Conservation (phyloP, 1,139 yeast genomes). For the Blastobotrys serpentis region DNA sequence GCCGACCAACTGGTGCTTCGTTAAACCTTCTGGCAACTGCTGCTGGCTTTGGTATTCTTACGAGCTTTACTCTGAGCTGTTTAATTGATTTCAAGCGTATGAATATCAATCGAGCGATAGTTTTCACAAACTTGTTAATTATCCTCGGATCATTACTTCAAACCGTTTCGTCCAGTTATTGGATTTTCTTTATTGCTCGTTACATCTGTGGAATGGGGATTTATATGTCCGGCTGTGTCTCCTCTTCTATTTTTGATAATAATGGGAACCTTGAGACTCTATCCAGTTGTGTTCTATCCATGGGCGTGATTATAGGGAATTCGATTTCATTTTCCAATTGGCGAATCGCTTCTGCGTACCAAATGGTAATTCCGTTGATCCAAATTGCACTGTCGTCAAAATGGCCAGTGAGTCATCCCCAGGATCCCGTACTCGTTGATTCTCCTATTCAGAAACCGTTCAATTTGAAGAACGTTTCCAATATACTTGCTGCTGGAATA, state of each 20-base stretch:
- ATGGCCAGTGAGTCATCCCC: neutral
- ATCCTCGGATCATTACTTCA: conserved; percentile 12
- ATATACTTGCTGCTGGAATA: neutral
- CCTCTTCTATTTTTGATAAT: conserved; percentile 5
- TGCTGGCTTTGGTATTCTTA: conserved; percentile 10
- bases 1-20: conserved; percentile 1
- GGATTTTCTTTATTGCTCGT: conserved; percentile 10
- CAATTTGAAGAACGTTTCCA: neutral
- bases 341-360: conserved; percentile 14
- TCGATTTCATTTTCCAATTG: conserved; percentile 2
- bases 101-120: neutral
- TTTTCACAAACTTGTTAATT: conserved; percentile 1
- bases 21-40: conserved; percentile 12
- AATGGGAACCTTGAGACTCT: neutral
- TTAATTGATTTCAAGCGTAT: neutral
- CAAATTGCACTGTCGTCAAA: conserved; percentile 1
- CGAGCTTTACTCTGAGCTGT: conserved; percentile 1
- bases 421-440: neutral
- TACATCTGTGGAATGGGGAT: conserved; percentile 12
- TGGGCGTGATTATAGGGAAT: conserved; percentile 15
- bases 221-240: neutral
- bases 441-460: neutral
- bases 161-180: conserved; percentile 6
- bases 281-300: conserved; percentile 2
- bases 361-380: conserved; percentile 9